Percentiles rank a stretch among this genome's conserved stretches.
Evolutionary conservation across 768 basidiomycete species (phyloP).

Genomic region (Imleria badia): DNA sequence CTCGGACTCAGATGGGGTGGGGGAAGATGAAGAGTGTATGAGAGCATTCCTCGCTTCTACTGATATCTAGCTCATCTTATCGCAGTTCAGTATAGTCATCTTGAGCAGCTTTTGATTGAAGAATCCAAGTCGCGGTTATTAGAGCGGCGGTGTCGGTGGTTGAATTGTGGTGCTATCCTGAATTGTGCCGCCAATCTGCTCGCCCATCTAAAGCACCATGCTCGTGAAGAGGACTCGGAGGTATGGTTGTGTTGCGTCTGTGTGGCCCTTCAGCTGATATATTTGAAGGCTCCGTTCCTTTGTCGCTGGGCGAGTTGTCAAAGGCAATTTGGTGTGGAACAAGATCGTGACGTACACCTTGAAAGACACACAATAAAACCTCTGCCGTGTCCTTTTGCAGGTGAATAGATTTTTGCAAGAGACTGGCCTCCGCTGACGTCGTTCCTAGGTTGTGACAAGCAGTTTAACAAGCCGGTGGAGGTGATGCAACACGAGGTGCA

Average conservation of each 20-base stretch:
- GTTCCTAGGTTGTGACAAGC: slow-evolving; percentile 51
- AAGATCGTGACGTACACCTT: slow-evolving; percentile 47
- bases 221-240: slow-evolving; percentile 29
- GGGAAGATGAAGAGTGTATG: slow-evolving; percentile 32
- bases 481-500: slow-evolving; percentile 50
- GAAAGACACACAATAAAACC: slow-evolving; percentile 44
- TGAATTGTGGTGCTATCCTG: slow-evolving; percentile 51
- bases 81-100: slow-evolving; percentile 38
- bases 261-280: slow-evolving; percentile 7
- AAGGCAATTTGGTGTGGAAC: slow-evolving; percentile 37
- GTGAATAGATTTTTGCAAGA: slow-evolving; percentile 33
- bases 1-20: slow-evolving; percentile 16
- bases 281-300: slow-evolving; percentile 36
- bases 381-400: slow-evolving; percentile 36
- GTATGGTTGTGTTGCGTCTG: slow-evolving; percentile 18
- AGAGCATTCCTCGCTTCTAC: slow-evolving; percentile 21
- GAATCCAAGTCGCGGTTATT: slow-evolving; percentile 50
- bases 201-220: slow-evolving; percentile 47
- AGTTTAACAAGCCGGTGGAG: slow-evolving; percentile 46
- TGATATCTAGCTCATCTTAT: slow-evolving; percentile 29
- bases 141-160: slow-evolving; percentile 57
- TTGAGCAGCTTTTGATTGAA: slow-evolving; percentile 45
- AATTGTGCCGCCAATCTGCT: slow-evolving; percentile 53
- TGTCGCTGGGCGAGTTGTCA: slow-evolving; percentile 62
- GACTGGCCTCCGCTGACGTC: slow-evolving; percentile 8